A percentile compares a stretch with the other conserved stretches of the same genome.
phyloP scores from a whole-genome alignment of 129 eudicot genomes.

The Heracleum sosnowskyi region DNA sequence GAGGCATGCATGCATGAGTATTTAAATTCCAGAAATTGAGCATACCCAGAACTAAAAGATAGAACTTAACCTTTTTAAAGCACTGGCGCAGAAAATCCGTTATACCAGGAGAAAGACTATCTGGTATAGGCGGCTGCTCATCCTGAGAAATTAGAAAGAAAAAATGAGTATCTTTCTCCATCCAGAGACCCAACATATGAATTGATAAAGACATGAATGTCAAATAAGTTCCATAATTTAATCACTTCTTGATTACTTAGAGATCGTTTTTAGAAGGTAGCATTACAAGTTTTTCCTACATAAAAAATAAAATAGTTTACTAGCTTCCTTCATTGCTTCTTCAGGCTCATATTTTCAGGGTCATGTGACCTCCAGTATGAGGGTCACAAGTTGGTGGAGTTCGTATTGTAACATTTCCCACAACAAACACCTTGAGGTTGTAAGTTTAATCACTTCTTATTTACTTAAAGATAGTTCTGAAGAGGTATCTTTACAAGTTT shows the following conservation, averaged over 20 bases:
- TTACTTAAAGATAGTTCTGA: neutral
- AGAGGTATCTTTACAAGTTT: neutral
- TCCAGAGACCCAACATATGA: slow-evolving; percentile 1
- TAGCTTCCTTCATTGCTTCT: slow-evolving; percentile 1
- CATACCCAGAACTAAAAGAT: neutral
- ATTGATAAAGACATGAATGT: neutral
- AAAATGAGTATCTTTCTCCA: slow-evolving; percentile 11
- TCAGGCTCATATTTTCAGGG: neutral
- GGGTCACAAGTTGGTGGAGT: neutral
- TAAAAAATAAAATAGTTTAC: neutral
- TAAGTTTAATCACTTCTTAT: neutral
- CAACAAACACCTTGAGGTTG: neutral
- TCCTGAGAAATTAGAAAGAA: slow-evolving; percentile 55
- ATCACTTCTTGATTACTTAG: neutral
- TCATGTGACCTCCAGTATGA: neutral
- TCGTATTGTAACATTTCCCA: neutral
- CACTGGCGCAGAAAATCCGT: slow-evolving; percentile 91
- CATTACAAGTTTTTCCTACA: neutral
- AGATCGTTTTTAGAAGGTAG: neutral
- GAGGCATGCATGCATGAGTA: neutral
- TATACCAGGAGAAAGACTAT: slow-evolving; percentile 78
- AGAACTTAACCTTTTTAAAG: slow-evolving; percentile 72
- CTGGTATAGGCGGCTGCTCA: slow-evolving; percentile 96
- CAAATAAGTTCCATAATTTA: neutral
- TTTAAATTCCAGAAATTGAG: neutral